Percentiles rank a stretch among this genome's conserved stretches.
These are phyloP conservation scores for Lentinula sp. DNA, from an alignment of 768 basidiomycete genomes.

Conservation along the genomic window DNA sequence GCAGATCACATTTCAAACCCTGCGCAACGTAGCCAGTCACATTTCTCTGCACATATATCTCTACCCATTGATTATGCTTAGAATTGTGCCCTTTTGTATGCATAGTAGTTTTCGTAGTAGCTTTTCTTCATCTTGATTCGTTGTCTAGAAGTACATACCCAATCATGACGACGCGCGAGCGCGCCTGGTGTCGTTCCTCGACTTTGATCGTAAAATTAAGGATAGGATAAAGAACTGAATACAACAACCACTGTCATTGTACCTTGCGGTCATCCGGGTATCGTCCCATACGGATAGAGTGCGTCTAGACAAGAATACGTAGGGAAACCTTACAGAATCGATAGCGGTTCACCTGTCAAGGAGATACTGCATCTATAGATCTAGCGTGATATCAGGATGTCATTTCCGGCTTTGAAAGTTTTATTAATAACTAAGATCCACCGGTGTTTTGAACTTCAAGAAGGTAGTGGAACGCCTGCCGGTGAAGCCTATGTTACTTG, in stretches of 20 bases:
- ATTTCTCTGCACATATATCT: neutral
- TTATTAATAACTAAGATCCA: slow-evolving; percentile 16
- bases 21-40: neutral
- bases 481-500: slow-evolving; percentile 45
- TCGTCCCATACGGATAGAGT: slow-evolving; percentile 77
- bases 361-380: slow-evolving; percentile 28
- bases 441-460: slow-evolving; percentile 70
- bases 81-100: neutral
- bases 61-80: neutral
- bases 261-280: slow-evolving; percentile 61
- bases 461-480: slow-evolving; percentile 53
- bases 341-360: slow-evolving; percentile 63
- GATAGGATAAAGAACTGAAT: no score
- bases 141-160: neutral
- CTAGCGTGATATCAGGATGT: no score
- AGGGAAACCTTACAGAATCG: slow-evolving; percentile 61
- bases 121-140: neutral
- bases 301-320: slow-evolving; percentile 57
- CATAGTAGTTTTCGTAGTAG: neutral
- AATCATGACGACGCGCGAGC: neutral
- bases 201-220: no score
- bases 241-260: slow-evolving; percentile 44
- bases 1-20: neutral
- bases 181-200: no score
- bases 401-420: no score